Percentiles rank a stretch among this genome's conserved stretches.
Evolutionary conservation across 164 flowering plant genomes (phyloP).

Genomic region (Vitis rotundifolia): DNA sequence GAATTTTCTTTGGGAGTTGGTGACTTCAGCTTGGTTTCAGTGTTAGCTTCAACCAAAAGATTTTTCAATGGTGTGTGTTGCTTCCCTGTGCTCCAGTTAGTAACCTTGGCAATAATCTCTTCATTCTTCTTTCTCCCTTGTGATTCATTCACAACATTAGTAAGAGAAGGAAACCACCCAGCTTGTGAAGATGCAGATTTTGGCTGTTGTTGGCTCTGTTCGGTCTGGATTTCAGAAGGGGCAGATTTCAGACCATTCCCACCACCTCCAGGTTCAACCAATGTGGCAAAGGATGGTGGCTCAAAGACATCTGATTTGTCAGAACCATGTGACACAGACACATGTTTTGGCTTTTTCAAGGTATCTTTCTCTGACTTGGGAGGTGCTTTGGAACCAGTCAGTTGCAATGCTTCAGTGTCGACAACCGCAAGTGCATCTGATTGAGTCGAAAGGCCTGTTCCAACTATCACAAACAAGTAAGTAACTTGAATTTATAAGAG

Average conservation of each 20-base stretch:
- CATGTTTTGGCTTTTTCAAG: slow-evolving; percentile 10
- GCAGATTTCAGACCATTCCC: slow-evolving; percentile 2
- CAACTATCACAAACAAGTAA: slow-evolving; percentile 21
- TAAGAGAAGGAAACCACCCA: slow-evolving; percentile 61
- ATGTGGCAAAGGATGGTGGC: slow-evolving; percentile 68
- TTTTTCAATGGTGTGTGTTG: slow-evolving; percentile 60
- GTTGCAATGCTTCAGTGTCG: slow-evolving; percentile 26
- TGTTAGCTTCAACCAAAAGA: slow-evolving; percentile 56
- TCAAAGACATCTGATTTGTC: slow-evolving; percentile 44
- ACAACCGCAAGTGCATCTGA: slow-evolving; percentile 32
- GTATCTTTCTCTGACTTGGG: slow-evolving; percentile 15
- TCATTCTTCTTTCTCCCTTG: slow-evolving; percentile 72
- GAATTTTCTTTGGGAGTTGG: slow-evolving; percentile 21
- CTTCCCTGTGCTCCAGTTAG: slow-evolving; percentile 63
- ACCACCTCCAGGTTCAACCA: slow-evolving; percentile 41
- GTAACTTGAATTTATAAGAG: background rate
- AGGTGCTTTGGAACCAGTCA: slow-evolving; percentile 17
- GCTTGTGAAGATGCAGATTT: slow-evolving; percentile 32
- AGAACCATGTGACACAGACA: slow-evolving; percentile 14
- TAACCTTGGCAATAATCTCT: slow-evolving; percentile 67
- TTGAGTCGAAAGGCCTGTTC: slow-evolving; percentile 41
- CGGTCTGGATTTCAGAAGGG: slow-evolving; percentile 37
- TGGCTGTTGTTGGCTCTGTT: slow-evolving; percentile 25
- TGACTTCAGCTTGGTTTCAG: slow-evolving; percentile 35
- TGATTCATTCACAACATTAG: slow-evolving; percentile 46